Conservation (phyloP, 2,329 filamentous ascomycete genomes). For the Orbilia quercus region DNA sequence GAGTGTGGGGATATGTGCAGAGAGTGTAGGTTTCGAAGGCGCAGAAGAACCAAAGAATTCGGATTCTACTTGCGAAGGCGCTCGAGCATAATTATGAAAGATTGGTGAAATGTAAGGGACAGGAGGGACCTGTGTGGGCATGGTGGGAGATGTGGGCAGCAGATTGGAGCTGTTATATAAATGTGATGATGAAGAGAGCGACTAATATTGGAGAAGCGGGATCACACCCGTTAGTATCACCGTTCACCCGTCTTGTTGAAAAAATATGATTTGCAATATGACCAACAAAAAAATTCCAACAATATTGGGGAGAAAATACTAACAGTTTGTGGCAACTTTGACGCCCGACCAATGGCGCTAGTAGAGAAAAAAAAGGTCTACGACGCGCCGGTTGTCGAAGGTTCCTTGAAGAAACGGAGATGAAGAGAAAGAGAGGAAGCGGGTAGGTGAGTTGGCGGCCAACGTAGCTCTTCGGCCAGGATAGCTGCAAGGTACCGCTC, state of each 20-base stretch:
- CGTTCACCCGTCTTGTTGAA: not conserved
- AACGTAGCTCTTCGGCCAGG: constrained; percentile 41
- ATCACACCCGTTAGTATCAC: constrained; percentile 32
- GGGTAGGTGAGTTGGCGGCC: constrained; percentile 42
- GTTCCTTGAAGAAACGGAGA: constrained; percentile 6
- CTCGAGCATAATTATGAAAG: constrained; percentile 13
- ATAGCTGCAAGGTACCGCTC: constrained; percentile 37
- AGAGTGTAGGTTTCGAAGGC: constrained; percentile 21
- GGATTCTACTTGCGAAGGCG: constrained; percentile 29
- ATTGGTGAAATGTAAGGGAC: constrained; percentile 32
- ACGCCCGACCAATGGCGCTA: constrained; percentile 7
- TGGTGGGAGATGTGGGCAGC: constrained; percentile 8
- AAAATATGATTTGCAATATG: not conserved
- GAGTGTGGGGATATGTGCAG: constrained; percentile 1
- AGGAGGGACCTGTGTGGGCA: constrained; percentile 28
- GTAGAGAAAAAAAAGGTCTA: not conserved
- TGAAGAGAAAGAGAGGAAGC: constrained; percentile 14
- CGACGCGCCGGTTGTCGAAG: constrained; percentile 13
- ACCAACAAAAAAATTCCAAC: constrained; percentile 17
- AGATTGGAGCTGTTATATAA: constrained; percentile 21
- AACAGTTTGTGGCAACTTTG: constrained; percentile 19
- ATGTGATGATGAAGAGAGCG: not conserved
- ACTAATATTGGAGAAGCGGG: constrained; percentile 26
- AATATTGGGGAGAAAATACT: constrained; percentile 12
- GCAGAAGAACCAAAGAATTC: constrained; percentile 43